phyloP scores from a whole-genome alignment of 257 asterid species.

The Solanum verrucosum region DNA sequence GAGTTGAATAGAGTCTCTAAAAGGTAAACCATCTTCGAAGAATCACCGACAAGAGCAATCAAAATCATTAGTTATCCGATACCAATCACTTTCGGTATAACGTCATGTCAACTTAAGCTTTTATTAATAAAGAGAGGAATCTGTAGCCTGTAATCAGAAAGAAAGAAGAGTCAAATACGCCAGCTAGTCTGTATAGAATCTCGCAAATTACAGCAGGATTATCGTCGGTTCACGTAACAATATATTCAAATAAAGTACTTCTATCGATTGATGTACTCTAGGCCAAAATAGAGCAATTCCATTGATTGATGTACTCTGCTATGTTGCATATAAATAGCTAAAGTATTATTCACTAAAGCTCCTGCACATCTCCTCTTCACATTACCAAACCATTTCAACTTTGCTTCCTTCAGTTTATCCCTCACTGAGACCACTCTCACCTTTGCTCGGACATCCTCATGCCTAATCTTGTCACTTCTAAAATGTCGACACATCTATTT shows the following conservation, averaged over 20 bases:
- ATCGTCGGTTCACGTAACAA: not conserved
- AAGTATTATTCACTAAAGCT: not conserved
- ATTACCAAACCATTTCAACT: not conserved
- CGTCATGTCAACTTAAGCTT: not conserved
- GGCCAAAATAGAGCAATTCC: not conserved
- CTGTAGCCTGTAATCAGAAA: not conserved
- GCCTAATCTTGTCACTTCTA: not conserved
- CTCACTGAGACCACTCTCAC: not conserved
- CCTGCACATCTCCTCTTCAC: not conserved
- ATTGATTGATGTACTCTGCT: not conserved
- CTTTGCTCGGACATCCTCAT: not conserved
- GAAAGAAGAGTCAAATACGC: not conserved
- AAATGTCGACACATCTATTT: not conserved
- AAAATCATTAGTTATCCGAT: not conserved
- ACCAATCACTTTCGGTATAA: not conserved
- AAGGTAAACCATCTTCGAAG: not conserved
- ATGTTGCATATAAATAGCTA: not conserved
- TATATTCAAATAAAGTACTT: not conserved
- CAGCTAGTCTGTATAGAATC: not conserved
- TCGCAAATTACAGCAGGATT: rapidly evolving
- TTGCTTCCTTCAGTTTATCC: not conserved
- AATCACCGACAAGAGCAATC: not conserved
- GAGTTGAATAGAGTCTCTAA: not conserved
- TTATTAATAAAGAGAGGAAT: not conserved
- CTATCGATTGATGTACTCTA: not conserved